Base-by-base conservation (phyloP, 2,329 filamentous ascomycete genomes). In the Ascochyta koolunga region DNA sequence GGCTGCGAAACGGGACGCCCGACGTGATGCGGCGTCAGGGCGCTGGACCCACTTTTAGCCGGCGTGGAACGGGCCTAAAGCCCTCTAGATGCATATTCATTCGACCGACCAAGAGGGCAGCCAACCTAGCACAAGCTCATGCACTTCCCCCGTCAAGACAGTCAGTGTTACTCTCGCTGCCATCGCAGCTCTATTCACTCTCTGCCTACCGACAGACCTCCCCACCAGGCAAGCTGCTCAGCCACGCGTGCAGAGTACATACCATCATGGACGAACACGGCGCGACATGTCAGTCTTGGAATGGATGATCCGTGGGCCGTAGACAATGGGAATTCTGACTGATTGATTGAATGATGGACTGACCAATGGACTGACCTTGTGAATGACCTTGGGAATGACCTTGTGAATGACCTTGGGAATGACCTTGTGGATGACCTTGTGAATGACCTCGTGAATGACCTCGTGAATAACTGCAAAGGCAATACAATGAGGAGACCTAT, bases 141-240 rank as follows among this genome's bases (percentile, higher is more conserved):
- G 16, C 35, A 21, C 10, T 9, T 13, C 13, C 16, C 41, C 22
- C 16, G 59, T 62, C 58, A 62, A 56, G 47, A 9, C 53, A 31
- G 35, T 49, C 9, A 50, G 27, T 19, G 38, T 56, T 25, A 38
- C 41, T 25, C 44, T 60, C 6, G 55, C 52, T 50, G 58, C 50
- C 33, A 19, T 62, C 4, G 48, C 43, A 18, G 44, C 52, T 2
- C 47, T 50, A 11, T 18, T 62, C 10, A 42, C 39, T 5, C 29
- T 54, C 13, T 46, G 52, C 16, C 52, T 54, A 3, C 55, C 58
- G 18, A 43, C 50, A 5, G 35, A 45, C 19, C 32, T 62, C 2
- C 25, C 32, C 16, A 31, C 36, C 13, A 37, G 52, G 45, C 51
- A 54, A 19, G 42, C 31, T n/a, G 27, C 40, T 35, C 39, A 40